Evolutionary conservation across 1,284 basidiomycete genomes (phyloP), one percentile per base, ranked within the genome.

Genomic region (Cutaneotrichosporon arboriforme): DNA sequence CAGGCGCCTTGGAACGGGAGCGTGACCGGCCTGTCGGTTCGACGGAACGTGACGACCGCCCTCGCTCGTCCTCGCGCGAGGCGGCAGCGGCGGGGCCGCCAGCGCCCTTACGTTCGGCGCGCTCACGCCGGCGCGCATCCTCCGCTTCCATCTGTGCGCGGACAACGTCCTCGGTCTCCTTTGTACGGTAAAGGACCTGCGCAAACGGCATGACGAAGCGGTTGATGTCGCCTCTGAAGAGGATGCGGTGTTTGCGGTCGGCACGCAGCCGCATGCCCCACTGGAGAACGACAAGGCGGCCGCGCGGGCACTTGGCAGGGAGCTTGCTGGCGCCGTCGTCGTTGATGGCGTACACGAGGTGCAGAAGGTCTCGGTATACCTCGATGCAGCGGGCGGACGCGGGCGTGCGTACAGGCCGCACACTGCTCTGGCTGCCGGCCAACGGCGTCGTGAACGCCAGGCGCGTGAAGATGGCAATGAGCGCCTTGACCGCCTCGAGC

Each of bases 191-290:
- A 7, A 80, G 65, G 1, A 70, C 67, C 26, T 65, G 64, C 2
- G 79, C 77, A 62, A 68, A 66, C 7, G 70, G 68, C 22, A 60
- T 55, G 17, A 69, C 62, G 17, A 65, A 63, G 18, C 67, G 65
- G 33, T 78, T 76, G 33, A 81, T 73, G 42, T 80, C 74, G 22
- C 68, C 66, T 17, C 76, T 67, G 57, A 88, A 85, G 70, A 87
- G 96, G 37, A 98, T 73, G 14, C 86, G 81, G 70, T 99, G 96
- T 64, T 92, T 87, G 3, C 89, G 83, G 69, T 97, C 93, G 1
- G 90, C 91, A 46, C 96, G 81, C 20, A 98, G 77, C 12, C 91
- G 85, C 77, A 93, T 83, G 54, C 96, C 71, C 79, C 93, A 96
- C 67, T 94, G 90, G 9, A 98, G 77, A 2, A 87, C 81, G 3